Percentiles rank a stretch among this genome's conserved stretches.
Evolutionary conservation across 441 rosid species (phyloP).

Genomic region (Monsonia emarginata): DNA sequence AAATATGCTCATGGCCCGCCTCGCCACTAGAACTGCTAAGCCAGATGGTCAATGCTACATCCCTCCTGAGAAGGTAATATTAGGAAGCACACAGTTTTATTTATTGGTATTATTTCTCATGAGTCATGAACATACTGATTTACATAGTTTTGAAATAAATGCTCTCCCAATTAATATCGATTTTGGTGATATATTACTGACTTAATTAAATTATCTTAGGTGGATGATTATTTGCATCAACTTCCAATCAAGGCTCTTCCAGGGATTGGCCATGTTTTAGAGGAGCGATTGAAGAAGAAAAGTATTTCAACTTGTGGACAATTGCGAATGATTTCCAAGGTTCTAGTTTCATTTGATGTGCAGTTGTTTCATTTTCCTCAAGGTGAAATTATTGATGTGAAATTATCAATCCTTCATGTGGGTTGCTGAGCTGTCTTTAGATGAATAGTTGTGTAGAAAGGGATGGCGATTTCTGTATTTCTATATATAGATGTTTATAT

Average conservation of each 20-base stretch:
- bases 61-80: slow-evolving; percentile 44
- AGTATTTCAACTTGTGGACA: slow-evolving; percentile 71
- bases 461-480: too few species aligned
- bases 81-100: neutral
- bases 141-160: neutral
- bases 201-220: slow-evolving; percentile 34
- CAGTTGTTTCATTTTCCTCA: neutral
- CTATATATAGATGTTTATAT: too few species aligned
- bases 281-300: slow-evolving; percentile 59
- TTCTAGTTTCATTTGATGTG: slow-evolving; percentile 9
- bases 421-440: too few species aligned
- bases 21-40: slow-evolving; percentile 85
- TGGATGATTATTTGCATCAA: slow-evolving; percentile 53
- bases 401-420: slow-evolving; percentile 6
- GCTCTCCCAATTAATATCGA: neutral
- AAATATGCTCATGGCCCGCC: slow-evolving; percentile 94
- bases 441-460: too few species aligned
- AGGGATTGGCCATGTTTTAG: slow-evolving; percentile 76
- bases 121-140: slow-evolving; percentile 1
- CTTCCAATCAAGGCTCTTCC: slow-evolving; percentile 76
- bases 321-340: slow-evolving; percentile 67
- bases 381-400: neutral
- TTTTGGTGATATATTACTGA: slow-evolving; percentile 2
- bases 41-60: slow-evolving; percentile 83
- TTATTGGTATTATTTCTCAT: neutral